Evolutionary conservation across 768 basidiomycete genomes (phyloP), one percentile per base, ranked within the genome.

Genomic region (Tulasnella sp.): DNA sequence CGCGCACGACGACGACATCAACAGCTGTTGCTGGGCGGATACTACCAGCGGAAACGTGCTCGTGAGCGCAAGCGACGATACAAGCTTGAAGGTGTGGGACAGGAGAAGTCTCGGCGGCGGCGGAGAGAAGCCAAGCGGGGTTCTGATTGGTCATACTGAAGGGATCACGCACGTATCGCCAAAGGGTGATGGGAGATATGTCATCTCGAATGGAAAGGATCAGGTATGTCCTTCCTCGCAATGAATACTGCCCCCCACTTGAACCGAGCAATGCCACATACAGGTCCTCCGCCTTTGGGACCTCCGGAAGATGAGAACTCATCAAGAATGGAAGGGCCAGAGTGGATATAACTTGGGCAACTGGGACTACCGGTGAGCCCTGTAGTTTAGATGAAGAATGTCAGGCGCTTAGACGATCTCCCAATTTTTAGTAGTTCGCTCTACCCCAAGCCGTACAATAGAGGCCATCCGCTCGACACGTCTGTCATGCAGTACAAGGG

Each of bases 401-500:
- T 60, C 49, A 41, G 11, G 25, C 49, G 24, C 24, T 63, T 4
- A 15, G 49, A 38, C 52, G 41, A n/a, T 53, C 8, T 8, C 9
- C 17, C 42, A 46, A 7, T 46, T 58, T 24, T 27, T 62, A 87
- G 89, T 64, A 78, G 80, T 64, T 78, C 80, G 2, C 71, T 72
- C 45, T 92, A 89, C 66, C 81, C 82, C 2, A 82, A 76, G 60
- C 84, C 84, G 5, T 75, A 70, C 62, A 74, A 72, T 64, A 64
- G 70, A 12, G 81, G 83, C 10, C 93, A 93, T 70, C 94, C 92
- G 4, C 73, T 78, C 59, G 92, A 98, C 66, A 92, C 91, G 68
- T 92, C 89, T 65, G 84, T 98, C 31, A 94, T 94, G 93, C 86
- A 88, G 1, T 99, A 90, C 69, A 79, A 89, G 44, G 96, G 96